Base-by-base conservation (phyloP, 495 filamentous ascomycete genomes). In the Lasiosphaeris hirsuta region DNA sequence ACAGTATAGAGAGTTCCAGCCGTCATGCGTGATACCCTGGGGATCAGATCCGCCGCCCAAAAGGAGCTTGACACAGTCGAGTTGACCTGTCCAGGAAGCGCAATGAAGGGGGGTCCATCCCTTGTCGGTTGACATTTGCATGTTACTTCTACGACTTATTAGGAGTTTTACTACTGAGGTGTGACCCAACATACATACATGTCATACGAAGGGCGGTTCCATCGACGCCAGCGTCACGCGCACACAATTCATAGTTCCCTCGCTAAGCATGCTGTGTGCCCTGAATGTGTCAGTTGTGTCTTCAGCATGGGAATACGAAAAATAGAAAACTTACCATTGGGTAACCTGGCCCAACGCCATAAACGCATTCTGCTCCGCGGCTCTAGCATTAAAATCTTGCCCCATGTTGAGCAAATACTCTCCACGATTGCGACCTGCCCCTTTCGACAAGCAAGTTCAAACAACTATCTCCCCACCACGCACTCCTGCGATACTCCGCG, bases 131-230 rank as follows among this genome's bases (percentile, higher is more conserved):
- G 47, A 11, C 13, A 50, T 50, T 11, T 50, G 47, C 13, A 50
- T 30, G 17, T 38, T 11, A 15, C 11, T 4, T 14, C 47, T 30
- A 3, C 47, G 23, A n/a, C 34, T 50, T 23, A 50, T 50, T 4
- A 50, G 47, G 13, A 50, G 47, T 17, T 50, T 35, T 15, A 37
- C 47, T 30, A 50, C 47, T 5, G 47, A 23, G 34, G 30, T 17
- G 30, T 50, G 47, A n/a, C 47, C 47, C 34, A 50, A 50, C 47
- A 50, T 10, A 50, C 47, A 50, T 10, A 18, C 47, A 50, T 4
- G 47, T 38, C 47, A 35, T 36, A 19, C 37, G 47, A n/a, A 50
- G 23, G n/a, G 47, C 47, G 4, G 47, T 50, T 13, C 47, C 47
- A 1, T n/a, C 30, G 13, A 15, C 34, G 30, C 47, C 47, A 14